These are phyloP conservation scores for Apiospora sp. DNA, from an alignment of 2,329 filamentous ascomycete genomes.

Conservation along the genomic window DNA sequence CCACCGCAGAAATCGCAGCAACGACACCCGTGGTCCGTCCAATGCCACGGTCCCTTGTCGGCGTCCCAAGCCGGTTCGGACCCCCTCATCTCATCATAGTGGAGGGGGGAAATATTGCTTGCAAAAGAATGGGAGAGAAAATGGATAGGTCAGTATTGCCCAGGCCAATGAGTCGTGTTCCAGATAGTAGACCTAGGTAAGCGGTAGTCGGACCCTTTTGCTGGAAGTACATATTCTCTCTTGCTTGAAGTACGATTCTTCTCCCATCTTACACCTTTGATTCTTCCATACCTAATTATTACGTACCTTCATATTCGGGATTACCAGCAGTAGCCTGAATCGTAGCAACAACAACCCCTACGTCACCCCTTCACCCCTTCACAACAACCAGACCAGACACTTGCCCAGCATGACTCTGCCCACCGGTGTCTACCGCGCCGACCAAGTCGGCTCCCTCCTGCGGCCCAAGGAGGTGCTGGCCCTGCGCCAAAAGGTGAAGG, in stretches of 20 bases:
- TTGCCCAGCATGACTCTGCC: conserved; percentile 47
- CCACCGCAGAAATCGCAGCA: neutral
- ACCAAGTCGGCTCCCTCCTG: conserved; percentile 65
- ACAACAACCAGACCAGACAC: neutral
- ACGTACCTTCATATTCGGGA: conserved; percentile 2
- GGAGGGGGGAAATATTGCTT: neutral
- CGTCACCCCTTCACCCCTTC: neutral
- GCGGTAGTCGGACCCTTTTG: neutral
- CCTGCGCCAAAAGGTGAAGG: conserved; percentile 55
- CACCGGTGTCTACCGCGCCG: conserved; percentile 55
- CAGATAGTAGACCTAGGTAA: neutral
- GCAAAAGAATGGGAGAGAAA: neutral
- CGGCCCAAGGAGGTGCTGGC: conserved; percentile 58
- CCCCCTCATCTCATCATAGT: neutral
- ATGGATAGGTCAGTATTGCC: neutral
- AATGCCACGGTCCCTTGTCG: conserved; percentile 11
- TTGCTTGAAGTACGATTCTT: neutral
- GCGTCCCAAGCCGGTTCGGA: neutral
- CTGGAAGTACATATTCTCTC: neutral
- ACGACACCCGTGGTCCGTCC: neutral
- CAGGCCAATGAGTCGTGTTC: neutral
- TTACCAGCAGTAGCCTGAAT: conserved; percentile 20
- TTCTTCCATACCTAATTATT: neutral
- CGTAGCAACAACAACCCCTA: neutral
- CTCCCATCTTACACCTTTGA: neutral